Conservation (phyloP, 2,329 filamentous ascomycete genomes). For the Ambrosiella cleistominuta region DNA sequence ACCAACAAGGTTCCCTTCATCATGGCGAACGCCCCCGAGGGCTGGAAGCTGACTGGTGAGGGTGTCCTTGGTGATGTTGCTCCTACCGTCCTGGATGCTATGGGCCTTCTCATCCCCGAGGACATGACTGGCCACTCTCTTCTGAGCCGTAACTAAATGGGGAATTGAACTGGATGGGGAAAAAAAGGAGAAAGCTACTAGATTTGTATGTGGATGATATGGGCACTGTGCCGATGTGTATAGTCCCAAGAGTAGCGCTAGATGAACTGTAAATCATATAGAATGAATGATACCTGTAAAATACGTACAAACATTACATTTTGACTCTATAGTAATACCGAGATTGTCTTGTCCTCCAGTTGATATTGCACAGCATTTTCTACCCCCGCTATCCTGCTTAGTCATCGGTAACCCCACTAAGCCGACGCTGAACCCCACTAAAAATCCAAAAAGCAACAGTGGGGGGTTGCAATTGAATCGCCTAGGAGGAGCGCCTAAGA, state of each 20-base stretch:
- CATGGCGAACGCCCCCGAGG: conserved; percentile 89
- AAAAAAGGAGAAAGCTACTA: background rate
- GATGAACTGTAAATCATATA: conserved; percentile 5
- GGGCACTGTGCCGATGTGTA: conserved; percentile 1
- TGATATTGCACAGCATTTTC: background rate
- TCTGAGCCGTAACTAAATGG: conserved; percentile 31
- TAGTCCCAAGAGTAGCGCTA: background rate
- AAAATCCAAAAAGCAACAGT: no score
- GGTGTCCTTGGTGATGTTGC: conserved; percentile 96
- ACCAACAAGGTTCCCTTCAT: conserved; percentile 95
- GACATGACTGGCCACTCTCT: conserved; percentile 85
- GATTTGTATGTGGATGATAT: background rate
- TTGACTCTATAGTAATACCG: background rate
- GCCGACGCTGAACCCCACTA: no score
- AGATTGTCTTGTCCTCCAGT: background rate
- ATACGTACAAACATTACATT: background rate
- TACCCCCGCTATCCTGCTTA: background rate
- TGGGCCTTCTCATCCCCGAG: conserved; percentile 78
- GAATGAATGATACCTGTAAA: conserved; percentile 10
- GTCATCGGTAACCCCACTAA: background rate
- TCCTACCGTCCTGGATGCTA: conserved; percentile 75
- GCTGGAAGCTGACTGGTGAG: conserved; percentile 55
- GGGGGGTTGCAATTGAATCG: no score
- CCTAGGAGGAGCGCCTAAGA: no score
- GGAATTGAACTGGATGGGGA: background rate